Conservation (phyloP, 1,284 basidiomycete genomes). For the Stygiomarasmius scandens region DNA sequence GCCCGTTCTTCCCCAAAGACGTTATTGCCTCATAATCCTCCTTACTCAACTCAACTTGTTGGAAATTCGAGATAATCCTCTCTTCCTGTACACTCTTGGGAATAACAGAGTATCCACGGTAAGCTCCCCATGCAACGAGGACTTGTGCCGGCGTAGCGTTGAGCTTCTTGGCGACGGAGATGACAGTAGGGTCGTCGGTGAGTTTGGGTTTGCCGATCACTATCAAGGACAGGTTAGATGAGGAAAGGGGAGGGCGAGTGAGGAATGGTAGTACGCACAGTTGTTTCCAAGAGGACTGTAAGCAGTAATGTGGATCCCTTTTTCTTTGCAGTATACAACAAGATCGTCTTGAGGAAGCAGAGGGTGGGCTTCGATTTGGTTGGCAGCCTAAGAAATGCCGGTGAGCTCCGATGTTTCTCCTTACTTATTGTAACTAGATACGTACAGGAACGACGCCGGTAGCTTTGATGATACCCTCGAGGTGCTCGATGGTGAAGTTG, state of each 20-base stretch:
- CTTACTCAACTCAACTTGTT: conserved; percentile 62
- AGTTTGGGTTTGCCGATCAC: conserved; percentile 61
- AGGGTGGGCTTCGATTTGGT: conserved; percentile 12
- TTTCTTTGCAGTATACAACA: conserved; percentile 7
- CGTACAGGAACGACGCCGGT: conserved; percentile 76
- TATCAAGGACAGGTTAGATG: conserved; percentile 37
- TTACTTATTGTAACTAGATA: neutral
- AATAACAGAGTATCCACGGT: conserved; percentile 50
- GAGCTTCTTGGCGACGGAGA: conserved; percentile 59
- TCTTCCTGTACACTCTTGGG: conserved; percentile 63
- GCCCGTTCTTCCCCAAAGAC: conserved; percentile 54
- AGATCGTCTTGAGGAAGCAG: conserved; percentile 6
- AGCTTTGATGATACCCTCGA: conserved; percentile 72
- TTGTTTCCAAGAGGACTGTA: conserved; percentile 9
- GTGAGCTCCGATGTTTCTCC: neutral
- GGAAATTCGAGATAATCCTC: conserved; percentile 70
- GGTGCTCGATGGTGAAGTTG: conserved; percentile 73
- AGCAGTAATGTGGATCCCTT: conserved; percentile 10
- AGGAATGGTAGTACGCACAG: neutral
- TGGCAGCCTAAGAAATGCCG: conserved; percentile 41
- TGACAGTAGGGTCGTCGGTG: conserved; percentile 63
- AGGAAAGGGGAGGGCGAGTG: neutral
- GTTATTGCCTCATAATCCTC: conserved; percentile 64
- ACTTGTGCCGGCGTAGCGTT: conserved; percentile 50
- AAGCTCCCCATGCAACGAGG: conserved; percentile 50